Evolutionary conservation across 1,139 yeast species (phyloP).

Genomic region (Yamadazyma aaseri): DNA sequence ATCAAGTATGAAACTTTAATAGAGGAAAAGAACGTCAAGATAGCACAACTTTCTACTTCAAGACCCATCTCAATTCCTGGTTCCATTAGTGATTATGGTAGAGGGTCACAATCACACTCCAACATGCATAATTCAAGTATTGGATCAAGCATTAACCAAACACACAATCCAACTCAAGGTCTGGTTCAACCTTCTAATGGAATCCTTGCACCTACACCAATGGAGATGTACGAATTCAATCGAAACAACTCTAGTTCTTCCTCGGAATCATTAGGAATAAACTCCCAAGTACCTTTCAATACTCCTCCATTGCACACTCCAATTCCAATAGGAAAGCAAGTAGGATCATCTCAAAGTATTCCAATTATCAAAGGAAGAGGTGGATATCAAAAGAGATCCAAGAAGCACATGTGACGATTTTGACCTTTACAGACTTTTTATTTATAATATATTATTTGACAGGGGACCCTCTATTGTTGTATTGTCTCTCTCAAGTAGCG

Average conservation of each 20-base stretch:
- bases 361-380: conserved; percentile 51
- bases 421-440: no score
- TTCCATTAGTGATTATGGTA: conserved; percentile 8
- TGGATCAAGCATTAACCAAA: neutral
- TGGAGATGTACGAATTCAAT: conserved; percentile 15
- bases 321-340: no score
- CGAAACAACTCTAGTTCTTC: conserved; percentile 15
- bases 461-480: no score
- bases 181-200: no score
- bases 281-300: conserved; percentile 14
- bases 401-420: conserved; percentile 30
- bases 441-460: no score
- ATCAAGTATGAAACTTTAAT: conserved; percentile 35
- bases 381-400: conserved; percentile 49
- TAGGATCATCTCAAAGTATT: conserved; percentile 7
- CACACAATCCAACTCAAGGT: no score
- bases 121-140: neutral
- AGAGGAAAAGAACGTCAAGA: conserved; percentile 37
- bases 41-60: conserved; percentile 37
- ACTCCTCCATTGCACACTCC: conserved; percentile 17
- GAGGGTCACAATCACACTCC: conserved; percentile 3
- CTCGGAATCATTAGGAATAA: conserved; percentile 13
- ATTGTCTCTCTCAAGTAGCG: no score
- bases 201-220: conserved; percentile 8
- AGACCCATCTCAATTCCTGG: conserved; percentile 45